Evolutionary conservation across 805 yeast genomes (phyloP).

Genomic region (Myxozyma kluyveri): DNA sequence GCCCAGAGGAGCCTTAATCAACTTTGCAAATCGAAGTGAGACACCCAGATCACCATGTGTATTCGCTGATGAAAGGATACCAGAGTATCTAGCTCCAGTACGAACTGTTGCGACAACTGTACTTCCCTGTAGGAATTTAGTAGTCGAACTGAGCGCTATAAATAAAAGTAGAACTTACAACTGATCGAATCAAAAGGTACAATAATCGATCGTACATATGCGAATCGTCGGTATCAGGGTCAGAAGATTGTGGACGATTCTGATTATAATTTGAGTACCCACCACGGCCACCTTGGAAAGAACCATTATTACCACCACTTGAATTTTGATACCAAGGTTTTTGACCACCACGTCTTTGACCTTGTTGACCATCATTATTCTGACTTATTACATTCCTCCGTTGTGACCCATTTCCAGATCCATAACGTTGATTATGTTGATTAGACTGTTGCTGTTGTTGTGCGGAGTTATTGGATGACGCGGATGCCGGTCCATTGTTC

Average conservation of each 20-base stretch:
- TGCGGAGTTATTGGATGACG: background rate
- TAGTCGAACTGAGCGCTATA: background rate
- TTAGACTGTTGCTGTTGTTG: too few species aligned
- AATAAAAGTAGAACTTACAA: conserved; percentile 38
- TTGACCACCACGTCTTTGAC: too few species aligned
- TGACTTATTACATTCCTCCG: too few species aligned
- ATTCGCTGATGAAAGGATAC: conserved; percentile 52
- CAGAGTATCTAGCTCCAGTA: conserved; percentile 59
- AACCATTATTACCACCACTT: conserved; percentile 10
- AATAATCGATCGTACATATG: conserved; percentile 56
- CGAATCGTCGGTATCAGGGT: conserved; percentile 34
- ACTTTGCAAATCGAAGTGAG: conserved; percentile 52
- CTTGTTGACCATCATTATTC: too few species aligned
- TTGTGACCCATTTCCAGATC: too few species aligned
- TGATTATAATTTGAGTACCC: conserved; percentile 1
- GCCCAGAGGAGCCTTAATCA: conserved; percentile 40
- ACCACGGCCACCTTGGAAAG: background rate
- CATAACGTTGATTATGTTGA: too few species aligned
- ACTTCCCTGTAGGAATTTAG: conserved; percentile 40
- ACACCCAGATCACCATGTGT: conserved; percentile 53
- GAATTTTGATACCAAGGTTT: conserved; percentile 5
- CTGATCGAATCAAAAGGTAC: conserved; percentile 54
- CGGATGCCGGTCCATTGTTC: background rate
- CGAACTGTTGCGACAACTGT: conserved; percentile 56
- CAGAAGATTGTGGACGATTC: conserved; percentile 22